These are phyloP conservation scores for Babesia gibsoni DNA, from an alignment of 169 alveolate species.

Conservation along the genomic window DNA sequence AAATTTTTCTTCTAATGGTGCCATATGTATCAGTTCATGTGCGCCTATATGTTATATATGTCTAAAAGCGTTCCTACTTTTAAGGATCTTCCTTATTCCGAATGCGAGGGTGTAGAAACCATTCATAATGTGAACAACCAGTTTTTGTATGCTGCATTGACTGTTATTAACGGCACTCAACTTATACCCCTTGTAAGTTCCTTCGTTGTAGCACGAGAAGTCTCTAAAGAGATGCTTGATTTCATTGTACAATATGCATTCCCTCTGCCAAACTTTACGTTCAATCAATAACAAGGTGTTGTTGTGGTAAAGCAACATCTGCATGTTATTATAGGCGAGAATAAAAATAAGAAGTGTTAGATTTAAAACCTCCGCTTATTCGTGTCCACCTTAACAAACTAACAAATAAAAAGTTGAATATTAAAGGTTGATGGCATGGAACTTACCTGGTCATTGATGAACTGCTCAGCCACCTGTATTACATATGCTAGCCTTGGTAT, in stretches of 20 bases:
- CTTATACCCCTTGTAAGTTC: background rate
- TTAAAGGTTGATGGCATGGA: no score
- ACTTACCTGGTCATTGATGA: background rate
- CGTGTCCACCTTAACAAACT: background rate
- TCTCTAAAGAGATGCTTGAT: conserved; percentile 9
- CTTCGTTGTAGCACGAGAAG: background rate
- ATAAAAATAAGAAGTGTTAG: background rate
- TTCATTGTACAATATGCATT: conserved; percentile 57
- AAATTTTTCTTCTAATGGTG: background rate
- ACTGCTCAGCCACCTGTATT: background rate
- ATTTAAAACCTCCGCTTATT: background rate
- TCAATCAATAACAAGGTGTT: conserved; percentile 13
- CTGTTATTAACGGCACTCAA: background rate
- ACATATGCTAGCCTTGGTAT: background rate
- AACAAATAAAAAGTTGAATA: no score
- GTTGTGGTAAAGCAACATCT: conserved; percentile 23
- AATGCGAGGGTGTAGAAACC: conserved; percentile 37
- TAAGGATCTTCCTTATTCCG: background rate
- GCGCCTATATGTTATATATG: background rate
- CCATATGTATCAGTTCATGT: background rate
- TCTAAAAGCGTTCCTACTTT: background rate
- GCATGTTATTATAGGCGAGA: background rate
- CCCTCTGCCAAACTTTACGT: conserved; percentile 4
- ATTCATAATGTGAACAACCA: conserved; percentile 19
- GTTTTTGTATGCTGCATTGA: conserved; percentile 11